Percentiles rank a stretch among this genome's conserved stretches.
phyloP scores from a whole-genome alignment of 164 flowering plant species.

The Liriodendron chinense region DNA sequence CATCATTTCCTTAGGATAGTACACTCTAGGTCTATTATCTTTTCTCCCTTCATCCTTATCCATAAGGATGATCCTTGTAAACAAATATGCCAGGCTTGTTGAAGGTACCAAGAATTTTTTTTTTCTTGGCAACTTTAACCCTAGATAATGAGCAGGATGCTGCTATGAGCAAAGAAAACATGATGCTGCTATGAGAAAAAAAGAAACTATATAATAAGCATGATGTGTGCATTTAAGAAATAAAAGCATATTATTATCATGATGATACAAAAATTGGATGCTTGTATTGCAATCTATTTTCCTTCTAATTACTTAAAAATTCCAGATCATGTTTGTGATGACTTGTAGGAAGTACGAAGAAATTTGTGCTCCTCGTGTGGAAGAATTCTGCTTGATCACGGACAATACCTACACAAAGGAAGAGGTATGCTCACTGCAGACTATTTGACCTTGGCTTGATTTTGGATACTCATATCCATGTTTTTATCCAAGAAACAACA shows the following conservation, averaged over 20 bases:
- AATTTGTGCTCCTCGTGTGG: slow-evolving; percentile 85
- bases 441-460: neutral
- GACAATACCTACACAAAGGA: slow-evolving; percentile 69
- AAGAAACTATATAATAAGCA: too few species aligned
- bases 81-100: neutral
- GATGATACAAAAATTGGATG: too few species aligned
- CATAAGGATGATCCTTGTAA: neutral
- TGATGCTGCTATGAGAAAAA: too few species aligned
- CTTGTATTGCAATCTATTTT: neutral
- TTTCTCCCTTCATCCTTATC: neutral
- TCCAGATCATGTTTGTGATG: slow-evolving; percentile 10
- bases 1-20: too few species aligned
- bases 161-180: too few species aligned
- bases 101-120: too few species aligned
- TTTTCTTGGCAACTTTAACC: neutral
- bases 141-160: neutral
- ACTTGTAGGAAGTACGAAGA: slow-evolving; percentile 86
- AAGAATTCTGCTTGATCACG: slow-evolving; percentile 88
- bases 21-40: too few species aligned
- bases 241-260: too few species aligned
- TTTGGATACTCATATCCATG: neutral
- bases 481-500: neutral
- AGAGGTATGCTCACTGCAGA: slow-evolving; percentile 46
- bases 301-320: neutral
- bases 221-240: too few species aligned